Base-by-base conservation (phyloP, 768 basidiomycete genomes). In the Psilocybe subaeruginosa region DNA sequence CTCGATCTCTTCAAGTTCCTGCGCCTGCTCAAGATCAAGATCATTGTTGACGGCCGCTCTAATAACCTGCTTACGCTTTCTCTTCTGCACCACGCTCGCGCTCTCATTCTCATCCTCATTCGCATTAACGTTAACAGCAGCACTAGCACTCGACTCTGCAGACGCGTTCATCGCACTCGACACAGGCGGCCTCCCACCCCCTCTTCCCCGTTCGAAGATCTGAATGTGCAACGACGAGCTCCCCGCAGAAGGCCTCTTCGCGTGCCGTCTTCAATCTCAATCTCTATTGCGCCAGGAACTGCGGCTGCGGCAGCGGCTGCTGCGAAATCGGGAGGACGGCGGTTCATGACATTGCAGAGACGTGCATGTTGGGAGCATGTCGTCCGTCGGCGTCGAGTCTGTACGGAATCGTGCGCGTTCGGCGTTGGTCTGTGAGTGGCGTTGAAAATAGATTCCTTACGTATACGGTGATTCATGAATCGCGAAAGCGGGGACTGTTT, bases 361-460 rank as follows among this genome's bases (percentile, higher is more conserved):
- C 19, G 79, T 72, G 68, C 91, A 93, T 0, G 89, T 82, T 2
- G 73, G 73, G 58, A 92, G 81, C 70, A 86, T 92, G 69, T 93
- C 92, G 60, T 90, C 77, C n/a, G 81, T 74, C 1, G 77, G 73
- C 0, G 88, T 86, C 16, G 92, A 89, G 72, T 93, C 91, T 5
- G 86, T 85, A 52, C 91, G 85, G 77, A 92, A 93, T 7, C 90
- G 81, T 0, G 92, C 91, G 48, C 92, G 89, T 73, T 84, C 92
- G 45, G 73, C 56, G 66, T 93, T 91, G 1, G 84, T 88, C 91
- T 92, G 61, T 47, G 46, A n/a, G 46, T 47, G 14, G 9, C 2
- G 1, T 14, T 16, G n/a, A 23, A 23, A 8, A 23, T 2, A 23
- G 23, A 23, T 23, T 23, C 2, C 2, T 23, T 23, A 23, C 2